Percentiles rank a stretch among this genome's conserved stretches.
These are phyloP conservation scores for Coniochaeta sp. DNA, from an alignment of 2,329 filamentous ascomycete genomes.

Conservation along the genomic window DNA sequence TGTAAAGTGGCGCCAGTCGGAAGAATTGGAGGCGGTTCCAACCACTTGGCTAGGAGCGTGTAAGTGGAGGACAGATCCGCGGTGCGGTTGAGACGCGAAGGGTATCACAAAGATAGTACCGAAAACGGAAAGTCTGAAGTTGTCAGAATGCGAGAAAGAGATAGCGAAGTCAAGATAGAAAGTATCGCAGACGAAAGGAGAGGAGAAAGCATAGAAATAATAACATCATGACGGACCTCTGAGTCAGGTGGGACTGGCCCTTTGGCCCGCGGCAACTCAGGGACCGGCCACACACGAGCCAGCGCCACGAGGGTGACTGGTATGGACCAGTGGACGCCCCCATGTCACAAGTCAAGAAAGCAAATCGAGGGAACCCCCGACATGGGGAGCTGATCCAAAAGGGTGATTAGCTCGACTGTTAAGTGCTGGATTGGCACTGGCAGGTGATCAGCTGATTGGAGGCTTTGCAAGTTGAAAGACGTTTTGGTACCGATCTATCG, in stretches of 20 bases:
- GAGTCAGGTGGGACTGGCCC: conserved; percentile 1
- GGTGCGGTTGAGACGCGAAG: background rate
- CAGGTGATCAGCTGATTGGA: background rate
- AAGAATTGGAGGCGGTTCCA: background rate
- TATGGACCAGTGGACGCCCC: background rate
- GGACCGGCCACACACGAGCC: background rate
- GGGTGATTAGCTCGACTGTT: background rate
- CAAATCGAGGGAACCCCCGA: background rate
- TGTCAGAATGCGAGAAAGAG: background rate
- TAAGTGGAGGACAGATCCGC: background rate
- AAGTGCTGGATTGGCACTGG: background rate
- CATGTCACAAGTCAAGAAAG: background rate
- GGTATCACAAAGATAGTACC: background rate
- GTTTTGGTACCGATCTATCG: background rate
- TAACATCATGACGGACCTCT: background rate
- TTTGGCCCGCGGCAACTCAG: conserved; percentile 1
- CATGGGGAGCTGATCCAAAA: background rate
- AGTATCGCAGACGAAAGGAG: background rate
- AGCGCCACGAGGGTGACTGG: background rate
- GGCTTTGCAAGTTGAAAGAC: background rate
- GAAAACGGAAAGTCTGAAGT: background rate
- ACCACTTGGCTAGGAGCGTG: background rate
- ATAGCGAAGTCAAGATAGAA: background rate
- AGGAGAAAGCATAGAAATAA: conserved; percentile 1
- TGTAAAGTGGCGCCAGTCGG: background rate